Percentiles rank a stretch among this genome's conserved stretches.
Conservation (phyloP, 345 rosid species). For the Eutrema heterophyllum region DNA sequence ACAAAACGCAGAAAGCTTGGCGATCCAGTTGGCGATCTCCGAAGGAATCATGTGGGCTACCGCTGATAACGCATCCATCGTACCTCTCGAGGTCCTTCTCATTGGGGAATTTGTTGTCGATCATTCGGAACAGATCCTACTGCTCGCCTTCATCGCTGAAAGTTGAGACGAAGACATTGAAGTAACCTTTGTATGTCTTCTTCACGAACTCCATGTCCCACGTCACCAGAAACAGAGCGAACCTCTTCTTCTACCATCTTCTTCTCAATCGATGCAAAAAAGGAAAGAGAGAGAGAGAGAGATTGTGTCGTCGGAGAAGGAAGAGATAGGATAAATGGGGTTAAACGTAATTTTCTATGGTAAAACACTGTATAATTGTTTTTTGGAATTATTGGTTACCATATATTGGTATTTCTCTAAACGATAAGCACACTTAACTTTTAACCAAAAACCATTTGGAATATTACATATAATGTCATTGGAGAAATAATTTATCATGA, state of each 20-base stretch:
- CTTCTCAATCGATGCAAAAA: background rate
- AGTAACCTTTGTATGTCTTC: conserved; percentile 73
- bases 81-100: conserved; percentile 45
- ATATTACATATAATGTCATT: too few species aligned
- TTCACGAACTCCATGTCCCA: conserved; percentile 69
- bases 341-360: too few species aligned
- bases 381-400: too few species aligned
- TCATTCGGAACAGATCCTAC: conserved; percentile 75
- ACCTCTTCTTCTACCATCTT: conserved; percentile 46
- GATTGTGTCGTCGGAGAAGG: too few species aligned
- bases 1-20: conserved; percentile 55
- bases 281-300: background rate
- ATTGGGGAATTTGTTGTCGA: conserved; percentile 76
- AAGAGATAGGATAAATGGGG: background rate
- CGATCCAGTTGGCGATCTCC: conserved; percentile 72
- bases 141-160: conserved; percentile 67
- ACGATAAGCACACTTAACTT: too few species aligned
- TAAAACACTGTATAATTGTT: too few species aligned
- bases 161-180: conserved; percentile 57
- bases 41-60: conserved; percentile 79
- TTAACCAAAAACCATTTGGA: too few species aligned
- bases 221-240: conserved; percentile 56
- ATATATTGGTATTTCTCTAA: too few species aligned
- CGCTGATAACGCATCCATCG: conserved; percentile 77
- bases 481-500: too few species aligned